Evolutionary conservation across 2,329 filamentous ascomycete species (phyloP).

Genomic region (Neoscytalidium dimidiatum): DNA sequence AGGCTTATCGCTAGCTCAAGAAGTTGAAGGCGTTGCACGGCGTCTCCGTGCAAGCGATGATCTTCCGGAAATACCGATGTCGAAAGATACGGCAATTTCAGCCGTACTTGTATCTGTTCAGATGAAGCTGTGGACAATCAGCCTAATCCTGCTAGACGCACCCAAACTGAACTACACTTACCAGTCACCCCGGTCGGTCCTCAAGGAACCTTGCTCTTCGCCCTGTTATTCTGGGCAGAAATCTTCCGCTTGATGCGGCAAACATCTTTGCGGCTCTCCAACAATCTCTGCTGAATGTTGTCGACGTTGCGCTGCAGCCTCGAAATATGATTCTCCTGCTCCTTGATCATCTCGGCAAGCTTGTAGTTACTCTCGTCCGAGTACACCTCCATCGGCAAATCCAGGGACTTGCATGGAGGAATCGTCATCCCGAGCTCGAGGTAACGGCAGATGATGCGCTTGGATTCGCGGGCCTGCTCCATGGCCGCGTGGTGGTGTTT

Average conservation of each 20-base stretch:
- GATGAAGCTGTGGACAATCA: too few species aligned
- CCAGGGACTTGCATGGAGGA: neutral
- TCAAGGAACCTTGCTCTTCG: too few species aligned
- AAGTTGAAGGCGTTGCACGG: too few species aligned
- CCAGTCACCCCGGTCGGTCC: too few species aligned
- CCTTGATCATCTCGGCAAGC: neutral
- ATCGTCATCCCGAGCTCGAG: neutral
- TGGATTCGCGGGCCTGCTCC: neutral
- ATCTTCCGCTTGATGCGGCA: neutral
- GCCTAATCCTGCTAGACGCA: too few species aligned
- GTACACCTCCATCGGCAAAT: neutral
- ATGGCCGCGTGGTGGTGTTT: neutral
- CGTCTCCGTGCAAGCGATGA: too few species aligned
- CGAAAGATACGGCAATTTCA: too few species aligned
- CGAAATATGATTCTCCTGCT: neutral
- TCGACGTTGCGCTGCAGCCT: neutral
- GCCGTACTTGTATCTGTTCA: too few species aligned
- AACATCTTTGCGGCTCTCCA: neutral
- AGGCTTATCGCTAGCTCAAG: too few species aligned
- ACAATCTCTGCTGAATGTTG: neutral
- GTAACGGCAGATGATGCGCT: conserved; percentile 4
- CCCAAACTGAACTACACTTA: too few species aligned
- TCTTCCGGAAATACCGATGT: too few species aligned
- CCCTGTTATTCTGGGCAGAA: neutral
- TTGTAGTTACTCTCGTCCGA: neutral